Percentiles rank a stretch among this genome's conserved stretches.
phyloP scores from a whole-genome alignment of 768 basidiomycete species.

The Lentinula edodes region DNA sequence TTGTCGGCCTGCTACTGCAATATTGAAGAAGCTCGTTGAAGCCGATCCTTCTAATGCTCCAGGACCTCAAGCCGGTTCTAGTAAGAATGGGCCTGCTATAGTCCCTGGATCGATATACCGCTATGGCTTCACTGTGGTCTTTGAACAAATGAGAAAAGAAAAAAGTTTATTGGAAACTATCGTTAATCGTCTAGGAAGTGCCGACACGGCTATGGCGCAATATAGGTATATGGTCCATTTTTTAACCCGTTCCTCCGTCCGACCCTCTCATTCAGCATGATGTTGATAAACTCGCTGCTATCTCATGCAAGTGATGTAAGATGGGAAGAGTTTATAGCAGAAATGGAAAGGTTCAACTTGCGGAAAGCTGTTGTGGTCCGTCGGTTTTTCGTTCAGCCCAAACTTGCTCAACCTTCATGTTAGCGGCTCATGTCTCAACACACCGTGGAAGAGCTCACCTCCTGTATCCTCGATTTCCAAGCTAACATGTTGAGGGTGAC shows the following conservation, averaged over 20 bases:
- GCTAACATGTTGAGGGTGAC: constrained; percentile 76
- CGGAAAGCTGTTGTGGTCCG: constrained; percentile 78
- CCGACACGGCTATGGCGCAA: constrained; percentile 80
- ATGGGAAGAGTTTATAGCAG: constrained; percentile 75
- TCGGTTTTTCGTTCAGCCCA: constrained; percentile 8
- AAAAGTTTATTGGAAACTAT: constrained; percentile 71
- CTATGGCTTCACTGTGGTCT: constrained; percentile 82
- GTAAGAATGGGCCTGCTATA: constrained; percentile 42
- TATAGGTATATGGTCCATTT: constrained; percentile 50
- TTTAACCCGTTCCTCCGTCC: neutral
- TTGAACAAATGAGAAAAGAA: constrained; percentile 75
- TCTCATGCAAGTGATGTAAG: constrained; percentile 70
- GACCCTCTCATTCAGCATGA: constrained; percentile 50
- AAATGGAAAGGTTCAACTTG: constrained; percentile 72
- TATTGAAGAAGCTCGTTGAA: constrained; percentile 85
- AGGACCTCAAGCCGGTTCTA: constrained; percentile 57
- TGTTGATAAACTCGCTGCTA: constrained; percentile 83
- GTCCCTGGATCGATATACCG: constrained; percentile 71
- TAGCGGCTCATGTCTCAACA: constrained; percentile 83
- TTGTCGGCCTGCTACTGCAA: constrained; percentile 85
- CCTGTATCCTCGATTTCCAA: constrained; percentile 84
- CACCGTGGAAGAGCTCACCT: constrained; percentile 75
- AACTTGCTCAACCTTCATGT: constrained; percentile 3
- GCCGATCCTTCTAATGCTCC: constrained; percentile 71
- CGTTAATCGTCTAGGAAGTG: constrained; percentile 71